Evolutionary conservation across 345 rosid species (phyloP), one percentile per base, ranked within the genome.

Genomic region (Barbarea vulgaris): DNA sequence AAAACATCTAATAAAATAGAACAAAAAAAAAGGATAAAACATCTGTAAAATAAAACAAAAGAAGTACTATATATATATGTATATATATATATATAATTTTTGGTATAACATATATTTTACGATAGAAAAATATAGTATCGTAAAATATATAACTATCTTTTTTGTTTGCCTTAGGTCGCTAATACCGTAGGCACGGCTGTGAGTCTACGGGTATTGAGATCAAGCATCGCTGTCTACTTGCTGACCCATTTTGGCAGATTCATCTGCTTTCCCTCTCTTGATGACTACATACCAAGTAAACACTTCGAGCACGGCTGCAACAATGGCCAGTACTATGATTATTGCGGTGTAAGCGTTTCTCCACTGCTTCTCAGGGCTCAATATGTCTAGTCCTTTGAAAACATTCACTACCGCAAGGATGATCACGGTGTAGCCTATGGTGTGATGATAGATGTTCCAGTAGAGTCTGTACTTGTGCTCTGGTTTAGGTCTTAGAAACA

Each of bases 291-390:
- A 66, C 81, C 78, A 78, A 31, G 81, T 78, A 60, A 73, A 78
- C 2, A 52, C 81, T 72, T 78, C 81, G 2, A 72, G 77, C 34
- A 46, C 10, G 15, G 44, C 70, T 3, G 81, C 78, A 6, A 27
- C 73, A 7, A 73, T 33, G n/a, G 69, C 78, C 0, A 78, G 60
- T 5, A 51, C 17, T 17, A 67, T 14, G 4, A 77, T 48, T 36
- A 77, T 41, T 14, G 39, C 77, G 1, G 73, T 85, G 83, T 90
- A 94, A 3, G 90, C 97, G 58, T 59, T 36, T 36, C 47, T 59
- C 64, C 64, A 59, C 18, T 59, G 64, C 47, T 59, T 59, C 64
- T 7, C 30, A 19, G 64, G 64, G 28, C 12, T 59, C 64, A 59
- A 11, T 15, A 59, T 59, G 47, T 36, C 64, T 59, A 59, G 64